phyloP scores from a whole-genome alignment of 768 basidiomycete genomes.

The Jaapia argillacea region DNA sequence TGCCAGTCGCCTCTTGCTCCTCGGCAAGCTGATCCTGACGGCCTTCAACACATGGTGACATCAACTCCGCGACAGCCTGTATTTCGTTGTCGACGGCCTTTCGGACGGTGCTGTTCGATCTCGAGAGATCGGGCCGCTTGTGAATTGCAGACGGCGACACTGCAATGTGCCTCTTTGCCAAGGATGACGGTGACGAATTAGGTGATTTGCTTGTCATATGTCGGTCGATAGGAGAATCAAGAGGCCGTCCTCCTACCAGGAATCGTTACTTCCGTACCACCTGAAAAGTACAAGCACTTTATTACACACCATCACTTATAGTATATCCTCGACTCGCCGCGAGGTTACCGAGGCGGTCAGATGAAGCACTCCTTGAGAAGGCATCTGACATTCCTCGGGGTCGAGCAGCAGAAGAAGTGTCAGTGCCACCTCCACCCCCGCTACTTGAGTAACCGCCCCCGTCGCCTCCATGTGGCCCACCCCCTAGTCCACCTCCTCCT shows the following conservation, averaged over 20 bases:
- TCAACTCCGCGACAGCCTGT: constrained; percentile 37
- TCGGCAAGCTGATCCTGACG: constrained; percentile 11
- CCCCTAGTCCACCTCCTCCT: constrained; percentile 9
- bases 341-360: no score
- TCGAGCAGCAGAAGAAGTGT: constrained; percentile 28
- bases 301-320: no score
- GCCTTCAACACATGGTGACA: constrained; percentile 25
- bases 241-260: no score
- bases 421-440: constrained; percentile 24
- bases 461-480: constrained; percentile 9
- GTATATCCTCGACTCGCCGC: no score
- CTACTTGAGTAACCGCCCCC: constrained; percentile 28
- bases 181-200: no score
- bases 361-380: constrained; percentile 4
- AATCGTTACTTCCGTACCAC: no score
- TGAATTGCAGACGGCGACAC: constrained; percentile 19
- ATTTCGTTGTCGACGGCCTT: constrained; percentile 39
- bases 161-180: constrained; percentile 15
- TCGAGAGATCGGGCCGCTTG: constrained; percentile 12
- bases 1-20: constrained; percentile 14
- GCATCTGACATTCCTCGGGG: constrained; percentile 70
- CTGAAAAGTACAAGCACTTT: no score
- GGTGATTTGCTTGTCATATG: no score
- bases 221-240: no score
- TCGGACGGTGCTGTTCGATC: constrained; percentile 34